These are phyloP conservation scores for Setomelanomma holmii DNA, from an alignment of 2,329 filamentous ascomycete species.

Conservation along the genomic window DNA sequence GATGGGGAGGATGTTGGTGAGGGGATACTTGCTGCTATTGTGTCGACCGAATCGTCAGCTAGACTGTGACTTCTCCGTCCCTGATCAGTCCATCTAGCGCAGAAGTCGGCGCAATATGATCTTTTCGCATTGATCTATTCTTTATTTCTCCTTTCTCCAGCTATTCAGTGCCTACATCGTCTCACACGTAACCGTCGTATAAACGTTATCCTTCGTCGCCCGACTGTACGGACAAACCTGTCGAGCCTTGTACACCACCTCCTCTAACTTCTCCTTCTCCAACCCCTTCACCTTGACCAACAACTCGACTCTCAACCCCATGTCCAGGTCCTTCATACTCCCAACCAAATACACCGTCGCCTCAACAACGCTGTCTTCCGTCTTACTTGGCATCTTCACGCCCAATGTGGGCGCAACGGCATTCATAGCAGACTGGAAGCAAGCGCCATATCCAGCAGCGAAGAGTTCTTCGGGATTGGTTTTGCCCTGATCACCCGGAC, in stretches of 20 bases:
- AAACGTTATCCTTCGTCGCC: slow-evolving; percentile 45
- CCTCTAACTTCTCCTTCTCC: slow-evolving; percentile 45
- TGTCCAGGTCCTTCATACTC: slow-evolving; percentile 54
- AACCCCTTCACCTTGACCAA: slow-evolving; percentile 42
- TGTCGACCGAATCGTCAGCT: slow-evolving; percentile 45
- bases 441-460: slow-evolving; percentile 57
- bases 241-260: slow-evolving; percentile 45
- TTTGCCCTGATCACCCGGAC: slow-evolving; percentile 52
- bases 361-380: slow-evolving; percentile 51
- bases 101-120: too few relatives aligned
- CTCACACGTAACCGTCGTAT: slow-evolving; percentile 28
- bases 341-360: slow-evolving; percentile 55
- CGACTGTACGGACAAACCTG: slow-evolving; percentile 45
- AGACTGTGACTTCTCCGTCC: slow-evolving; percentile 5
- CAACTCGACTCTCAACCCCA: slow-evolving; percentile 55
- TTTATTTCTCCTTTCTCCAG: not conserved
- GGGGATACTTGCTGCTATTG: slow-evolving; percentile 60
- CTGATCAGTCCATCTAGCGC: too few relatives aligned
- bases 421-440: slow-evolving; percentile 58
- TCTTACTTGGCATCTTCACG: slow-evolving; percentile 50
- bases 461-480: slow-evolving; percentile 57
- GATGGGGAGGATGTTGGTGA: slow-evolving; percentile 64
- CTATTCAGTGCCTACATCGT: slow-evolving; percentile 21
- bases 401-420: slow-evolving; percentile 50
- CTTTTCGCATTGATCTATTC: not conserved